Conservation (phyloP, 257 asterid genomes). For the Coffea eugenioides region DNA sequence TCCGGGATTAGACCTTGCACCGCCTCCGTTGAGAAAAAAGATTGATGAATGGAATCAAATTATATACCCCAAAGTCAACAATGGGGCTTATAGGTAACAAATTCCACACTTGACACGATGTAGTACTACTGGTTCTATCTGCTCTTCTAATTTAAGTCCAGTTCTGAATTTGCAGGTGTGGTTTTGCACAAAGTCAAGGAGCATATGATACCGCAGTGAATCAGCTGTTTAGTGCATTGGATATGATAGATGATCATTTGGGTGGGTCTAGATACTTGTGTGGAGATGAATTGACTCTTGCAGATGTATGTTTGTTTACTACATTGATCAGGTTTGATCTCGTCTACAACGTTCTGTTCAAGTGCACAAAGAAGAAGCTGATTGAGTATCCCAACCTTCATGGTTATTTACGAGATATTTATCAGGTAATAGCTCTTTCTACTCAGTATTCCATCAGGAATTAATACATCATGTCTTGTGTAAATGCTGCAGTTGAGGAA, state of each 20-base stretch:
- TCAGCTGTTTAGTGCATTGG: constrained; percentile 60
- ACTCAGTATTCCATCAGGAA: not conserved
- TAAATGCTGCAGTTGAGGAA: not conserved
- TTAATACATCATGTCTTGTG: not conserved
- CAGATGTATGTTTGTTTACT: constrained; percentile 90
- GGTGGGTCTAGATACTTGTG: constrained; percentile 62
- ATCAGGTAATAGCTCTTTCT: constrained; percentile 54
- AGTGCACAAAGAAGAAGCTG: constrained; percentile 94
- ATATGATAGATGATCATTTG: constrained; percentile 70
- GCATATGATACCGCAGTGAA: constrained; percentile 68
- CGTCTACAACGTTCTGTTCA: constrained; percentile 82
- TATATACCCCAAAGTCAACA: constrained; percentile 76
- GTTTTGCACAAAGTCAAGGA: constrained; percentile 94
- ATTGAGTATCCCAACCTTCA: constrained; percentile 67
- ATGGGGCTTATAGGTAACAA: constrained; percentile 80
- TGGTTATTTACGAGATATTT: constrained; percentile 76
- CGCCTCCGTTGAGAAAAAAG: constrained; percentile 43
- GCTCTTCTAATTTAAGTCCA: too few species aligned
- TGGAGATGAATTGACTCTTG: constrained; percentile 70
- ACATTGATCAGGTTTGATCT: constrained; percentile 86
- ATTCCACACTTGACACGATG: not conserved
- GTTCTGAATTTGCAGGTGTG: constrained; percentile 53
- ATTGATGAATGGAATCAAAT: constrained; percentile 71
- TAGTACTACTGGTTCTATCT: not conserved
- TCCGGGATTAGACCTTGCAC: constrained; percentile 72